Conservation (phyloP, 495 filamentous ascomycete genomes). For the Penicillium roqueforti region DNA sequence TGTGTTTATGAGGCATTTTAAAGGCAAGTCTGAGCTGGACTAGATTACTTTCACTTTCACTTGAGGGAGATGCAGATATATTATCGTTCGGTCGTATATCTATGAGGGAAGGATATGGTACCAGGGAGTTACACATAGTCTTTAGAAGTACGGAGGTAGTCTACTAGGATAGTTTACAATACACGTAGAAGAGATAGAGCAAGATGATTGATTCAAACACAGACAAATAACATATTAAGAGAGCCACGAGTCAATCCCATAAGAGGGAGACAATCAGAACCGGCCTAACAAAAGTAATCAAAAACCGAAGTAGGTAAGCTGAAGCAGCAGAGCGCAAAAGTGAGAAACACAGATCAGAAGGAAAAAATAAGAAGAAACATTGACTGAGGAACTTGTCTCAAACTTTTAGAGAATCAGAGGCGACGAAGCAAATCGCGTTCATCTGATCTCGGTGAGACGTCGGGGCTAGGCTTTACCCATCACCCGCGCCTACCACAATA, state of each 20-base stretch:
- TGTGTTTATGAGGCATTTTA: slow-evolving; percentile 34
- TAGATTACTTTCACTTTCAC: background rate
- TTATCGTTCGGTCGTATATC: too few species aligned
- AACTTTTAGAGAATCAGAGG: slow-evolving; percentile 23
- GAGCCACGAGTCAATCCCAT: slow-evolving; percentile 55
- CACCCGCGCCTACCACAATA: slow-evolving; percentile 32
- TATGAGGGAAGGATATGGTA: background rate
- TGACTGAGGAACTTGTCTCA: slow-evolving; percentile 15
- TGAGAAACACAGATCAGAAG: slow-evolving; percentile 17
- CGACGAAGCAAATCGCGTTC: slow-evolving; percentile 7
- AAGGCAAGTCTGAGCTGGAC: slow-evolving; percentile 55
- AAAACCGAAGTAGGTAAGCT: background rate
- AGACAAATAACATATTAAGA: slow-evolving; percentile 20
- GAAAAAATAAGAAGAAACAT: slow-evolving; percentile 24
- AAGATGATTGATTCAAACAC: slow-evolving; percentile 8
- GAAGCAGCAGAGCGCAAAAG: slow-evolving; percentile 13
- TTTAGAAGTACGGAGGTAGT: background rate
- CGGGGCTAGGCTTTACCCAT: slow-evolving; percentile 30
- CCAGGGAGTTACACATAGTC: background rate
- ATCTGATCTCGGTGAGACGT: slow-evolving; percentile 26
- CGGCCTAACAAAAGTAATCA: slow-evolving; percentile 32
- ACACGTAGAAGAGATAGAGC: background rate
- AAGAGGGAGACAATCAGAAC: slow-evolving; percentile 53
- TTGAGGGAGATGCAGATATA: background rate
- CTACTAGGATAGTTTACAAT: background rate